Evolutionary conservation across 768 basidiomycete genomes (phyloP).

Genomic region (Psilocybe cubensis): DNA sequence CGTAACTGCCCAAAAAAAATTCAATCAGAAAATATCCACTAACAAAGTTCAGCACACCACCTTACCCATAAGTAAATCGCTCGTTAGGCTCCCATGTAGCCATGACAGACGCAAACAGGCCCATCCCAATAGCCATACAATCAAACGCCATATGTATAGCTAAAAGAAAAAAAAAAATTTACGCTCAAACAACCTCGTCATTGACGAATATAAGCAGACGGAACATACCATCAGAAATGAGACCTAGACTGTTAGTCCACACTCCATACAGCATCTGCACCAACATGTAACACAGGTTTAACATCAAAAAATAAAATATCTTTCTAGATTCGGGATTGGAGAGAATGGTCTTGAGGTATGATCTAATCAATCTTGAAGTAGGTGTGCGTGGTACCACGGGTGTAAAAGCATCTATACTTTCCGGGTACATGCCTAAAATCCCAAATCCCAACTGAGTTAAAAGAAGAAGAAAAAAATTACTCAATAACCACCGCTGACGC

Average conservation of each 20-base stretch:
- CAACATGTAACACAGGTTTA: slow-evolving; percentile 96
- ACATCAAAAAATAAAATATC: slow-evolving; percentile 95
- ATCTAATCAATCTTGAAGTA: slow-evolving; percentile 55
- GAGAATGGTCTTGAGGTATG: slow-evolving; percentile 89
- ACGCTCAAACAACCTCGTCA: too few relatives aligned
- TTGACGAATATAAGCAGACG: not conserved
- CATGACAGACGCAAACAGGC: slow-evolving; percentile 95
- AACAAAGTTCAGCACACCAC: slow-evolving; percentile 21
- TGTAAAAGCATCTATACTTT: slow-evolving; percentile 44
- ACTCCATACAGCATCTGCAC: slow-evolving; percentile 97
- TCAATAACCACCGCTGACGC: slow-evolving; percentile 4
- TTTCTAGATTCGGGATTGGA: slow-evolving; percentile 91
- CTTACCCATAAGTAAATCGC: slow-evolving; percentile 93
- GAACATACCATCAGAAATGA: slow-evolving; percentile 89
- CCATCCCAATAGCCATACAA: slow-evolving; percentile 96
- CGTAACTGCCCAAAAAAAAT: slow-evolving; percentile 77
- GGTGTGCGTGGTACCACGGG: slow-evolving; percentile 49
- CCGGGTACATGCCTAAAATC: slow-evolving; percentile 56
- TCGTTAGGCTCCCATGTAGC: slow-evolving; percentile 97
- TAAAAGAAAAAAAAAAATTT: slow-evolving; percentile 31
- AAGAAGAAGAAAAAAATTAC: too few relatives aligned
- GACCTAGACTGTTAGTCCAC: slow-evolving; percentile 95
- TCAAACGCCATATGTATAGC: slow-evolving; percentile 99
- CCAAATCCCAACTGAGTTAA: too few relatives aligned
- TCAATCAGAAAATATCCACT: not conserved